A percentile compares a stretch with the other conserved stretches of the same genome.
Conservation (phyloP, 2,329 filamentous ascomycete genomes). For the Remersonia thermophila region DNA sequence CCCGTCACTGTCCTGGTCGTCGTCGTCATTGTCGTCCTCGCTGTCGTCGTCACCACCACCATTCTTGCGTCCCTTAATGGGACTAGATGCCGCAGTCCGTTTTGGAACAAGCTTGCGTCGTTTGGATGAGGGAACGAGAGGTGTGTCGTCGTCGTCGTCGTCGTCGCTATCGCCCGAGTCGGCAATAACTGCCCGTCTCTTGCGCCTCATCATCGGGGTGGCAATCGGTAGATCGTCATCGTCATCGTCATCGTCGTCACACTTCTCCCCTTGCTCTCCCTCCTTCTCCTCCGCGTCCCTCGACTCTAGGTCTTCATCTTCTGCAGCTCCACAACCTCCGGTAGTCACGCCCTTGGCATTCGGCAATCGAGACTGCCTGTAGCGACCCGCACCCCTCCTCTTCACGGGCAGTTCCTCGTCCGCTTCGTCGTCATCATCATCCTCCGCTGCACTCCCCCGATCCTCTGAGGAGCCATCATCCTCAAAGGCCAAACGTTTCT, state of each 20-base stretch:
- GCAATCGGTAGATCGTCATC: conserved; percentile 10
- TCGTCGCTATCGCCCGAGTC: conserved; percentile 4
- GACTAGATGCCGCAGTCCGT: not conserved
- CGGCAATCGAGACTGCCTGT: no score
- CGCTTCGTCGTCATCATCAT: not conserved
- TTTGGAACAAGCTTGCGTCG: conserved; percentile 10
- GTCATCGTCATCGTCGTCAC: conserved; percentile 8
- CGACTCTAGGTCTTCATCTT: conserved; percentile 2
- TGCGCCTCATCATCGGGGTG: conserved; percentile 7
- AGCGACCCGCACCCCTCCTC: no score
- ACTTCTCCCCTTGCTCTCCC: not conserved
- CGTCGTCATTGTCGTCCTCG: conserved; percentile 2
- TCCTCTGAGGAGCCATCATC: conserved; percentile 2
- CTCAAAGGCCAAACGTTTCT: not conserved
- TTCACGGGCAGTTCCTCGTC: not conserved
- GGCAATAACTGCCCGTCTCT: conserved; percentile 4
- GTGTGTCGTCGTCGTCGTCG: conserved; percentile 9
- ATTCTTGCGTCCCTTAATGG: not conserved
- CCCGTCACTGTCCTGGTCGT: not conserved
- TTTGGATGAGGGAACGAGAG: conserved; percentile 10
- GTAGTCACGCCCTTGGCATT: no score
- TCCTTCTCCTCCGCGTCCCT: no score
- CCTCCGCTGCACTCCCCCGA: not conserved
- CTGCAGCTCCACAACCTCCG: no score
- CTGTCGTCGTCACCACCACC: not conserved